Percentiles rank a stretch among this genome's conserved stretches.
These are phyloP conservation scores for Volvariella surrecta DNA, from an alignment of 1,284 basidiomycete species.

Conservation along the genomic window DNA sequence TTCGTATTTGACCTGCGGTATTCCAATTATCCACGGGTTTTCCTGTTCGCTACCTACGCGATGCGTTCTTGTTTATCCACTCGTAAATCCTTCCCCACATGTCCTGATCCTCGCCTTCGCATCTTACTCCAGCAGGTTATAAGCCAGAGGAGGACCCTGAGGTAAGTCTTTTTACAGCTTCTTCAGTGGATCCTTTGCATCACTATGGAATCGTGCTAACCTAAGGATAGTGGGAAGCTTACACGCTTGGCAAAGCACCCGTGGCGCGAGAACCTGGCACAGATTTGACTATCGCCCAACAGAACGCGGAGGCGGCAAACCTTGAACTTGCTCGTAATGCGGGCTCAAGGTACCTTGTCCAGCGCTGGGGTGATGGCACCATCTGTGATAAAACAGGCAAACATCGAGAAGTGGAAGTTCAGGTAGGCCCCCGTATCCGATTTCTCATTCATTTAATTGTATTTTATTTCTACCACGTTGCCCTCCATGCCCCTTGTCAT, in stretches of 20 bases:
- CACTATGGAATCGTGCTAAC: slow-evolving; percentile 11
- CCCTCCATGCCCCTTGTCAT: slow-evolving; percentile 1
- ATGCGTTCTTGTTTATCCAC: slow-evolving; percentile 4
- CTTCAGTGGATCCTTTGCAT: slow-evolving; percentile 11
- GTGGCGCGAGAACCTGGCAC: slow-evolving; percentile 45
- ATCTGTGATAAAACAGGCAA: slow-evolving; percentile 85
- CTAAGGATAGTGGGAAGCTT: slow-evolving; percentile 64
- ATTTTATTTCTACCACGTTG: slow-evolving; percentile 6
- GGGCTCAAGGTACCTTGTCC: slow-evolving; percentile 85
- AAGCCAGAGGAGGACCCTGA: slow-evolving; percentile 76
- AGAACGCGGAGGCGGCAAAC: slow-evolving; percentile 50
- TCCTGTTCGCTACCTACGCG: not conserved
- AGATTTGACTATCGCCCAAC: slow-evolving; percentile 63
- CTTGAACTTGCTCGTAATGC: slow-evolving; percentile 67
- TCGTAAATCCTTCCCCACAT: not conserved
- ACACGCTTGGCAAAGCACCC: slow-evolving; percentile 70
- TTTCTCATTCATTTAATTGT: slow-evolving; percentile 11
- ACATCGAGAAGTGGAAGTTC: slow-evolving; percentile 84
- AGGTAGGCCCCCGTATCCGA: slow-evolving; percentile 42
- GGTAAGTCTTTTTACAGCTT: slow-evolving; percentile 31
- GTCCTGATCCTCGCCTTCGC: slow-evolving; percentile 9
- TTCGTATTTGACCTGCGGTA: slow-evolving; percentile 1
- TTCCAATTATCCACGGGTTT: no score
- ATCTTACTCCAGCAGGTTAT: slow-evolving; percentile 42
- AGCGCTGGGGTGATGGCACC: slow-evolving; percentile 87